Percentiles rank a stretch among this genome's conserved stretches.
Conservation (phyloP, 306 rosid genomes). For the Trifolium subterraneum region DNA sequence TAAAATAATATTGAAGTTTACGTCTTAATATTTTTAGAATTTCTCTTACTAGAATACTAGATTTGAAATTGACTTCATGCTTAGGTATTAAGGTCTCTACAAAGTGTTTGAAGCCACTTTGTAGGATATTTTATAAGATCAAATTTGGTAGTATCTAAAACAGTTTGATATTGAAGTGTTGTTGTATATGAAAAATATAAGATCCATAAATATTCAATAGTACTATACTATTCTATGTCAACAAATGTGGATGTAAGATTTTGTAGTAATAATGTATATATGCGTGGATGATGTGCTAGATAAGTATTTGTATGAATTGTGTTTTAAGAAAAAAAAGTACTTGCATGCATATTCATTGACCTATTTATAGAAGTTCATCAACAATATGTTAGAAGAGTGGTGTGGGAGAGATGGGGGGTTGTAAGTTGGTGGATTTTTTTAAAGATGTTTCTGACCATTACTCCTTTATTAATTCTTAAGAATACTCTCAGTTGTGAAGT, state of each 20-base stretch:
- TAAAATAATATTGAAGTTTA: background rate
- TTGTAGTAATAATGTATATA: background rate
- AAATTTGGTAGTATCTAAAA: background rate
- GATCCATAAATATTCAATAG: background rate
- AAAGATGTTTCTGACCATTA: too few species aligned
- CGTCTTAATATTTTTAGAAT: background rate
- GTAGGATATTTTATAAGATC: background rate
- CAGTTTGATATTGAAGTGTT: background rate
- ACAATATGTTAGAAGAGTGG: too few species aligned
- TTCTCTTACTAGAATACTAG: background rate
- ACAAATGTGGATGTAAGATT: background rate
- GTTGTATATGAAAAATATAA: background rate
- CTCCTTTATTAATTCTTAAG: too few species aligned
- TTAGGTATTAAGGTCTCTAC: conserved; percentile 24
- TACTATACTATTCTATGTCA: background rate
- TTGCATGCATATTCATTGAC: too few species aligned
- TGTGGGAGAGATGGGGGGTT: too few species aligned
- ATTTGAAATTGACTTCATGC: conserved; percentile 14
- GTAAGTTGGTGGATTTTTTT: too few species aligned
- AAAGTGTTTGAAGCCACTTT: conserved; percentile 18
- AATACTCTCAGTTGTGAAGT: too few species aligned
- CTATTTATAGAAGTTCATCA: too few species aligned
- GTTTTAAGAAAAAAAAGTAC: too few species aligned
- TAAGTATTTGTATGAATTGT: too few species aligned
- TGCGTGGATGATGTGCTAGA: background rate